These are phyloP conservation scores for Daldinia childiae DNA, from an alignment of 495 filamentous ascomycete genomes.

Conservation along the genomic window DNA sequence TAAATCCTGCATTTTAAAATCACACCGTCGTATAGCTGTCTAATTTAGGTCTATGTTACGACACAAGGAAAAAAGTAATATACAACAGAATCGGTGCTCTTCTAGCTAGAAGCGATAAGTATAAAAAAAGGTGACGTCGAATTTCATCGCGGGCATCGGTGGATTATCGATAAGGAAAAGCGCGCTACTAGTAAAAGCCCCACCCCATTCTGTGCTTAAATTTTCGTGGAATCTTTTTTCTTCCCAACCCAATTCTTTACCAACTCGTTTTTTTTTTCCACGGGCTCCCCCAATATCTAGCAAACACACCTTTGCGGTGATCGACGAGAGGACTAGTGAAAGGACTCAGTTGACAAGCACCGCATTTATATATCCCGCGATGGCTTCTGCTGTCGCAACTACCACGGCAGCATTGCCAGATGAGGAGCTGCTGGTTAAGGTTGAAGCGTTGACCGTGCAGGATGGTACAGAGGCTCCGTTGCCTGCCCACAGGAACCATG, in stretches of 20 bases:
- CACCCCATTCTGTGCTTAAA: constrained; percentile 19
- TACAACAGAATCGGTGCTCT: background rate
- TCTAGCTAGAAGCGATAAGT: background rate
- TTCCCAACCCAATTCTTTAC: constrained; percentile 1
- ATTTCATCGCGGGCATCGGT: background rate
- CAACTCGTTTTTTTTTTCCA: constrained; percentile 3
- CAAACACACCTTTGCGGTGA: constrained; percentile 17
- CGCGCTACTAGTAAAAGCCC: constrained; percentile 1
- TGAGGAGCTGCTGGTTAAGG: constrained; percentile 40
- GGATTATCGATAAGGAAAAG: constrained; percentile 26
- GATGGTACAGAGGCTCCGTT: constrained; percentile 29
- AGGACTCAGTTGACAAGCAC: background rate
- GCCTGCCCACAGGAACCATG: constrained; percentile 62
- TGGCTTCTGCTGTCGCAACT: constrained; percentile 22
- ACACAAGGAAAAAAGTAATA: background rate
- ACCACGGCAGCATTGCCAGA: constrained; percentile 23
- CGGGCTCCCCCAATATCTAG: constrained; percentile 34
- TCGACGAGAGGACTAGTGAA: constrained; percentile 10
- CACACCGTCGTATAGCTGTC: background rate
- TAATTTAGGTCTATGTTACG: background rate
- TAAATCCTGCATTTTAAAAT: constrained; percentile 16
- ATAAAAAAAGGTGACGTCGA: constrained; percentile 20
- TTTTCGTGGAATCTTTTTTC: constrained; percentile 20
- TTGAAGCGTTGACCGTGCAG: constrained; percentile 41
- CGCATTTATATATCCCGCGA: constrained; percentile 10